Conservation (phyloP, 495 filamentous ascomycete species). For the Lasiosphaeria ovina region DNA sequence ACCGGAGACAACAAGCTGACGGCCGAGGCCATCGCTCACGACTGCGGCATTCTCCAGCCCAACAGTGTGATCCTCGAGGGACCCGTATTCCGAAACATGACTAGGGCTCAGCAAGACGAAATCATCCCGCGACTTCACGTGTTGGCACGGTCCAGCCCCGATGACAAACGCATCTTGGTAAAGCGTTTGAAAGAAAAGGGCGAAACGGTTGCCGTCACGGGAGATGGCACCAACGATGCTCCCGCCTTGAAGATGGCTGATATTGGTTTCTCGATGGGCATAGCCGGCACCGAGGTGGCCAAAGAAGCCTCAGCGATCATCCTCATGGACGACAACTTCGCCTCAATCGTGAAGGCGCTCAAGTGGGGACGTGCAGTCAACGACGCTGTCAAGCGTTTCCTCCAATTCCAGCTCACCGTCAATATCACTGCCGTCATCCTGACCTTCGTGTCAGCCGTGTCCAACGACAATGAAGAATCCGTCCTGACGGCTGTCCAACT, state of each 20-base stretch:
- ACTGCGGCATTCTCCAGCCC: constrained; percentile 80
- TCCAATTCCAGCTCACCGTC: constrained; percentile 91
- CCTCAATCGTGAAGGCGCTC: constrained; percentile 81
- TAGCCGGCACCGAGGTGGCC: constrained; percentile 87
- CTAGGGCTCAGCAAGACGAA: constrained; percentile 65
- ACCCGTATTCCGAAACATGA: constrained; percentile 75
- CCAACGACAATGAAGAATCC: constrained; percentile 59
- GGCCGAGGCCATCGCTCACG: constrained; percentile 75
- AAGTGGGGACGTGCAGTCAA: constrained; percentile 91
- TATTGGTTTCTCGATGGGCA: constrained; percentile 92
- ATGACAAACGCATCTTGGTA: constrained; percentile 82
- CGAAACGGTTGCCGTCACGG: constrained; percentile 83
- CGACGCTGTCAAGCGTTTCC: constrained; percentile 84
- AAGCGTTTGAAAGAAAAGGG: constrained; percentile 68
- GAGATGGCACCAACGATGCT: constrained; percentile 88
- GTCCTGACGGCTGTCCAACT: constrained; percentile 85
- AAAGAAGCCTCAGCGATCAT: constrained; percentile 93
- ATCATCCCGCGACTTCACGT: constrained; percentile 76
- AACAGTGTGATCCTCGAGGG: constrained; percentile 79
- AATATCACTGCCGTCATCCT: constrained; percentile 83
- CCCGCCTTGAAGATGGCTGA: constrained; percentile 83
- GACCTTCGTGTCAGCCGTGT: constrained; percentile 82
- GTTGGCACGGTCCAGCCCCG: constrained; percentile 80
- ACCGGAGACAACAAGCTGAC: constrained; percentile 84
- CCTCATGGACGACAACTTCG: constrained; percentile 88